Evolutionary conservation across 139 green algal species (phyloP).

Genomic region (Coelastrella sp.): DNA sequence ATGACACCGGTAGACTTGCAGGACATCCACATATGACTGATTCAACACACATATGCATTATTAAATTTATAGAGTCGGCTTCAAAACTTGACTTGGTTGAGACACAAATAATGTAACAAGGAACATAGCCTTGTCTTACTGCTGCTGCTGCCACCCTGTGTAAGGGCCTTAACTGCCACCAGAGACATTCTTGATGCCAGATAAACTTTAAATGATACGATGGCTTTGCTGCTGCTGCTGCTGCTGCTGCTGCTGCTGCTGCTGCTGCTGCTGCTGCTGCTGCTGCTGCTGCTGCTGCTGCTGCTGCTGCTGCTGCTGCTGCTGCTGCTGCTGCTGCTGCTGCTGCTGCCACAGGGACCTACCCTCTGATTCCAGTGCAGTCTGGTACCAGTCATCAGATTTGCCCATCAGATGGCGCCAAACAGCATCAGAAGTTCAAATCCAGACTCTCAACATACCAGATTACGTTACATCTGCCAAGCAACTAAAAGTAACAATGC

Average conservation of each 20-base stretch:
- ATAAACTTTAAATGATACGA: too few relatives aligned
- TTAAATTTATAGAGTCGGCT: too few relatives aligned
- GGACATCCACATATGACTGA: too few relatives aligned
- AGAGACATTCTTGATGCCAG: too few relatives aligned
- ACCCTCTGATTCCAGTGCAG: slow-evolving; percentile 43
- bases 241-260: background rate
- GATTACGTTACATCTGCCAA: slow-evolving; percentile 31
- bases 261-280: background rate
- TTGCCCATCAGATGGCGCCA: slow-evolving; percentile 80
- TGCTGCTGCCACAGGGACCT: slow-evolving; percentile 28
- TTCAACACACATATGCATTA: too few relatives aligned
- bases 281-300: background rate
- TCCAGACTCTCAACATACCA: slow-evolving; percentile 62
- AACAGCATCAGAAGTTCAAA: slow-evolving; percentile 70
- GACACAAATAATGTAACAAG: too few relatives aligned
- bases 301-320: background rate
- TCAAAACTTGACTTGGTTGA: too few relatives aligned
- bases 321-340: slow-evolving; percentile 2
- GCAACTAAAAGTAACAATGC: slow-evolving; percentile 56
- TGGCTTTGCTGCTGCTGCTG: background rate
- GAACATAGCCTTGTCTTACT: background rate
- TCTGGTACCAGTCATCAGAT: slow-evolving; percentile 76
- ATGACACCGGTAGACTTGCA: too few relatives aligned
- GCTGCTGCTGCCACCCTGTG: too few relatives aligned
- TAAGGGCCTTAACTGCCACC: too few relatives aligned